phyloP scores from a whole-genome alignment of 768 basidiomycete species.

The Naganishia onofrii region DNA sequence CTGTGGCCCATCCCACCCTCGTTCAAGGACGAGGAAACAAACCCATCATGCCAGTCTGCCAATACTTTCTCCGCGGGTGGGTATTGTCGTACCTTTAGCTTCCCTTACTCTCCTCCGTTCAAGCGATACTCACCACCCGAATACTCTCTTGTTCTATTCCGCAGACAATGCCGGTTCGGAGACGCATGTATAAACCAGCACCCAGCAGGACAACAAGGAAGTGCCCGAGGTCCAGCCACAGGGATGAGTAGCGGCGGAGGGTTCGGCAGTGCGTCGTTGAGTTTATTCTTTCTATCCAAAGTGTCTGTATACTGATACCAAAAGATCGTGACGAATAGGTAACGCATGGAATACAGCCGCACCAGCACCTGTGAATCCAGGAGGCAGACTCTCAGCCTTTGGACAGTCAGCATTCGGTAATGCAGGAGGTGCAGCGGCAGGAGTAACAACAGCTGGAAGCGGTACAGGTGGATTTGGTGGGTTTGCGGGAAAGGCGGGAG shows the following conservation, averaged over 20 bases:
- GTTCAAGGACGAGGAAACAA: neutral
- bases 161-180: constrained; percentile 23
- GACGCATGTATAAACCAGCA: constrained; percentile 19
- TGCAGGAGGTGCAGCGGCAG: neutral
- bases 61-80: constrained; percentile 24
- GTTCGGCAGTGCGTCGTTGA: neutral
- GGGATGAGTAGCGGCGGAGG: neutral
- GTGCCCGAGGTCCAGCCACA: neutral
- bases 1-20: neutral
- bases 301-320: neutral
- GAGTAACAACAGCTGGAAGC: neutral
- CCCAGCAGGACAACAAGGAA: constrained; percentile 4
- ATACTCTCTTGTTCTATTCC: too few species aligned
- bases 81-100: too few species aligned
- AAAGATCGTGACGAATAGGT: neutral
- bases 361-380: neutral
- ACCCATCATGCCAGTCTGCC: constrained; percentile 24
- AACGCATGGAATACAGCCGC: neutral
- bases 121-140: neutral
- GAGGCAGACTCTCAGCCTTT: neutral
- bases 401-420: constrained; percentile 19
- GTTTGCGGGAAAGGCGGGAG: neutral
- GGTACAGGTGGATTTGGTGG: neutral
- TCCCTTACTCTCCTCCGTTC: too few species aligned
- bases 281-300: neutral